Base-by-base conservation (phyloP, 805 yeast species). In the Zygosaccharomyces kombuchaensis region DNA sequence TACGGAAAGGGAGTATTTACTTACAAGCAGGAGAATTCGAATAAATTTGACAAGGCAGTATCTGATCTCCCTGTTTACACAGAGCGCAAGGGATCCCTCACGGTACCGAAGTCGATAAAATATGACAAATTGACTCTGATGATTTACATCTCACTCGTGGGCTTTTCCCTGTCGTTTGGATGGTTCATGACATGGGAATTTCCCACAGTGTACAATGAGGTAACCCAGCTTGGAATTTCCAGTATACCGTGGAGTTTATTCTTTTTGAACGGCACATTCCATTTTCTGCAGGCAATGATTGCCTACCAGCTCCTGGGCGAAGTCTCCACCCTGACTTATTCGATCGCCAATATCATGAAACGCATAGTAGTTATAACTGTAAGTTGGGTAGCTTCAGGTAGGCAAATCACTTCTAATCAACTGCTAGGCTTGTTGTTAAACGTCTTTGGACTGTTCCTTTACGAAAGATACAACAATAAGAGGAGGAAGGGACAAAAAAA, bases 331-430 rank as follows among this genome's bases (percentile, higher is more conserved):
- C 81, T 89, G 9, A 79, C 93, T 2, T 89, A 87, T 66, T 84
- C 95, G 1, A 82, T 89, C 46, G 96, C 96, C 2, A 81, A 87
- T 35, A 76, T 89, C 77, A 77, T 89, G 78, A 89, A 89, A 67
- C 79, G 96, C 57, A 84, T 89, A n/a, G 84, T 87, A 1, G 78
- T 89, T 25, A 88, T 89, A 35, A 75, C 84, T 1, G 82, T 83
- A 1, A 86, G 96, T 56, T 85, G 90, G 69, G 47, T 84, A 34
- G 77, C 75, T 72, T 75, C 73, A 30, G 82, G 82, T 21, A 75
- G 73, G 17, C 54, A 58, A 13, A 64, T 81, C n/a, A 67, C 78
- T 2, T 41, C 66, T 1, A 58, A 65, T 16, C 87, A 82, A 57
- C 40, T 65, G 3, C 26, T 70, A 10, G 88, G 88, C 0, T 56